phyloP scores from a whole-genome alignment of 768 basidiomycete species.

The Pilatotrama ljubarskyi region DNA sequence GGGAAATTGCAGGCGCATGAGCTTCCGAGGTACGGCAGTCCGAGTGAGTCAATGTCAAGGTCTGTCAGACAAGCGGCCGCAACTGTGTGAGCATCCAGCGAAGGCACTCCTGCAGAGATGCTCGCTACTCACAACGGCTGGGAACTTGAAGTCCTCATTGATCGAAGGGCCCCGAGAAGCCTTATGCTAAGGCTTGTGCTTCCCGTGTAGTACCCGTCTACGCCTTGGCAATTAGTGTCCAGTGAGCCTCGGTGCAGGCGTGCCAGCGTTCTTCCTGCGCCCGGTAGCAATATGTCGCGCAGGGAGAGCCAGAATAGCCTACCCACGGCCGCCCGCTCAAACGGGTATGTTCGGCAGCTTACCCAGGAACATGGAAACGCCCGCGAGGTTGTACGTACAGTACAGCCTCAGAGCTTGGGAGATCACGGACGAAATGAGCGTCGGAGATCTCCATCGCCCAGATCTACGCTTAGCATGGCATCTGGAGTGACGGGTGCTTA shows the following conservation, averaged over 20 bases:
- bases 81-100: neutral
- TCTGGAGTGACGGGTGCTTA: neutral
- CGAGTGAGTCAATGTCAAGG: neutral
- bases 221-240: neutral
- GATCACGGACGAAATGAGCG: neutral
- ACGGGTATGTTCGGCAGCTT: neutral
- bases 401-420: neutral
- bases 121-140: neutral
- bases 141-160: neutral
- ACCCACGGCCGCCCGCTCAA: neutral
- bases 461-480: neutral
- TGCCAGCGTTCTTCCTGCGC: neutral
- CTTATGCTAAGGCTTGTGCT: neutral
- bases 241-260: neutral
- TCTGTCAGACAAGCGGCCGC: neutral
- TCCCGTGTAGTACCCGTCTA: neutral
- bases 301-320: too few species aligned
- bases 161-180: neutral
- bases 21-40: neutral
- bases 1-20: neutral
- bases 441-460: neutral
- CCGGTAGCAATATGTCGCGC: neutral
- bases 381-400: neutral
- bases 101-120: neutral
- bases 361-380: neutral